Base-by-base conservation (phyloP, 1,284 basidiomycete species). In the Rhodotorula mucilaginosa region DNA sequence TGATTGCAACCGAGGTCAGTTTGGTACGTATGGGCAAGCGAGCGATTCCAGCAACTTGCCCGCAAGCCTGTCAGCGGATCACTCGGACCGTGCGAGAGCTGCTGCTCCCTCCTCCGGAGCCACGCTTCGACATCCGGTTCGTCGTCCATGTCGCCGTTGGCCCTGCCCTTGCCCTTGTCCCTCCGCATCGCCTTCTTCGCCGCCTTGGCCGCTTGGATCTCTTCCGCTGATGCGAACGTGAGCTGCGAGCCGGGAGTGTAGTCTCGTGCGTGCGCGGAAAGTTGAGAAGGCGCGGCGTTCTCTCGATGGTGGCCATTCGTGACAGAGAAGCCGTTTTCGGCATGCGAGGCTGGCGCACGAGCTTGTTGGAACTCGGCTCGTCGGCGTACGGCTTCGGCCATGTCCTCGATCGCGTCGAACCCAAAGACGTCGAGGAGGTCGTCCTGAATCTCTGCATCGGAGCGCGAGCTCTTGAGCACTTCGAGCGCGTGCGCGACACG, bases 391-490 rank as follows among this genome's bases (percentile, higher is more conserved):
- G 82, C 82, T 29, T 81, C 80, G 21, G 68, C 71, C 23, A 80
- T 76, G 34, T 79, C 73, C 21, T 92, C 92, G 49, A 94, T 87
- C 46, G 91, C 87, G 73, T 96, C 92, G 78, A 90, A 93, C 0
- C 95, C 95, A 62, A 96, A 82, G n/a, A 90, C 83, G 74, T 97
- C 93, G 4, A 86, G 88, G 2, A 97, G 81, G 74, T 91, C 89
- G 48, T 84, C 86, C 39, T 92, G 91, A 47, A 95, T 88, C n/a
- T 87, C 86, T 59, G 93, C 90, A 74, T 89, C 82, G 54, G 56
- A 56, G 6, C 64, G 49, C 5, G 46, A 21, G 58, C 70, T 72
- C 39, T 58, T 58, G 6, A 74, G 59, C 44, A 74, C 65, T 10
- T 63, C 66, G 58, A 74, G 26, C 12, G 67, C 73, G 4, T 68